Evolutionary conservation across 2,329 filamentous ascomycete species (phyloP), one percentile per base, ranked within the genome.

Genomic region (Dactylonectria estremocensis): DNA sequence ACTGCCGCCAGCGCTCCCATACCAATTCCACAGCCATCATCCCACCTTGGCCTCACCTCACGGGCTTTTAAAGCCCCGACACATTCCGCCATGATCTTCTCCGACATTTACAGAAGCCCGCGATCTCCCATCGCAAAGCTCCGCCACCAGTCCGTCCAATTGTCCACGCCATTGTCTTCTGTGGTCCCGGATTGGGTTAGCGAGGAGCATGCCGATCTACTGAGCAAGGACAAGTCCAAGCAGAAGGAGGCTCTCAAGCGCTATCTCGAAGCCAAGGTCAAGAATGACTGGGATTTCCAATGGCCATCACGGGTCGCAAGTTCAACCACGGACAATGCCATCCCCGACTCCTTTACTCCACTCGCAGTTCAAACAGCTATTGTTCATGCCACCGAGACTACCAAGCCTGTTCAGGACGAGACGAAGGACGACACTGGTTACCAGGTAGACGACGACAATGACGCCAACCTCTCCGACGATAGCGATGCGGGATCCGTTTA

Each of bases 231-330:
- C 76, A 91, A 91, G 77, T 69, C 79, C 28, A 90, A 87, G 80
- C 88, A 90, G 72, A 91, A 91, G 75, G 88, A 90, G 46, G 90
- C 90, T 13, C 86, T 92, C 40, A 88, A 83, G 74, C 85, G 82
- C 57, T 88, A 87, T 71, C 80, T 92, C 1, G 79, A 81, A 3
- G 83, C 85, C 22, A 88, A 85, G 70, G 81, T 92, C 46, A 86
- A 84, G 68, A 85, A 84, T 68, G 89, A 91, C 74, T 92, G 90
- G 90, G 80, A 82, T 0, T 92, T 90, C 74, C 72, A 81, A 37
- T 91, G 89, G 89, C 86, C 88, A 1, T 82, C 80, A 11, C 73
- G 72, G 45, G 61, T 64, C 24, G 64, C 69, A 48, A 68, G 70
- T 3, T 62, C 72, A 7, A 59, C 56, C 2, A 48, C 16, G 18